Evolutionary conservation across 2,329 filamentous ascomycete species (phyloP), one percentile per base, ranked within the genome.

Genomic region (Magnaporthales sp.): DNA sequence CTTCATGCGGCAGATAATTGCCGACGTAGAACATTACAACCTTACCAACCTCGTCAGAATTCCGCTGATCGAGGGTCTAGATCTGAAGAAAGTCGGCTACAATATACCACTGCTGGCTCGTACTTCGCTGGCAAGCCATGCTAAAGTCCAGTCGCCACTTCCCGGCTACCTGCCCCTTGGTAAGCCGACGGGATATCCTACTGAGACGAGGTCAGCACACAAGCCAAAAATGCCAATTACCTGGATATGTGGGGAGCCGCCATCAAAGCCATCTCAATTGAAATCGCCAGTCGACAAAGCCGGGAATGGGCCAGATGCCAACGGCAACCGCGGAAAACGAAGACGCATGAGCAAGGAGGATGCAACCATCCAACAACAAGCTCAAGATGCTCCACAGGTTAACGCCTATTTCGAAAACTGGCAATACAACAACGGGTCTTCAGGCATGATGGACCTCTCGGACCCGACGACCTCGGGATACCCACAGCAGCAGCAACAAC

Each of bases 1-100:
- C 0, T 97, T 97, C 74, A 80, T 96, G n/a, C 88, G 90, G 11
- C 93, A 97, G 74, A 80, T 94, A 0, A 86, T 93, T 67, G 82
- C 93, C n/a, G 93, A 97, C 71, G 85, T 97, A 9, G 87, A 92
- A 46, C 74, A 75, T 32, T 83, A 81, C 68, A 78, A 76, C 1
- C 73, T 85, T 29, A 69, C 73, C 3, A 13, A 62, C 4, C 65
- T 67, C 8, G 10, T 68, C n/a, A 66, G 65, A 22, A 31, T 69
- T 4, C 67, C 68, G 2, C 83, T 56, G 29, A 66, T 66, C 15
- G 71, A 72, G 15, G 74, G 73, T 13, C 69, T 73, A 60, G 68
- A 73, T 2, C 75, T 75, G 56, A 72, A 72, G 3, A 70, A 56
- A 11, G 68, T 69, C 19, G 67, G 66, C 9, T 70, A 73, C 7